Conservation (phyloP, 2,329 filamentous ascomycete species). For the Stagonosporopsis vannaccii region DNA sequence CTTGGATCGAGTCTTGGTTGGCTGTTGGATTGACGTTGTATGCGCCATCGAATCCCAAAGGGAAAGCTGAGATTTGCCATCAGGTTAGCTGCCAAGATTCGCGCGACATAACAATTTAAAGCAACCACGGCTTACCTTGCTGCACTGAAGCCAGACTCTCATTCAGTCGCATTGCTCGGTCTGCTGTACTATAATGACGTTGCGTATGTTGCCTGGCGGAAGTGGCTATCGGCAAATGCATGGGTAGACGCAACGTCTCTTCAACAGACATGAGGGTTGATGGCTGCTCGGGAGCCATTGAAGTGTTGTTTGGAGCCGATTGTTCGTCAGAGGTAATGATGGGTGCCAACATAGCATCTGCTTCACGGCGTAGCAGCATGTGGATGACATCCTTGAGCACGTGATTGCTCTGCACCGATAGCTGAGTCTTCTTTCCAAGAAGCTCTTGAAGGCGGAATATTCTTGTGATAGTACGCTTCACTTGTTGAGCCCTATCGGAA, state of each 20-base stretch:
- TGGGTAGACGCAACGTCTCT: slow-evolving; percentile 22
- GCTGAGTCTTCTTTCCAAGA: slow-evolving; percentile 21
- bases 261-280: slow-evolving; percentile 19
- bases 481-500: slow-evolving; percentile 52
- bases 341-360: slow-evolving; percentile 22
- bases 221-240: slow-evolving; percentile 8
- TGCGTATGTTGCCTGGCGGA: background rate
- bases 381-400: slow-evolving; percentile 25
- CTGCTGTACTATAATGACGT: slow-evolving; percentile 3
- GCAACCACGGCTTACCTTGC: slow-evolving; percentile 8
- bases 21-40: background rate
- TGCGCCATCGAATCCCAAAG: background rate
- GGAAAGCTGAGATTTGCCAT: background rate
- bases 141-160: slow-evolving; percentile 24
- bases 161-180: slow-evolving; percentile 17
- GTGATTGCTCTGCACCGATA: slow-evolving; percentile 24
- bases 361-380: slow-evolving; percentile 22
- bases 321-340: background rate
- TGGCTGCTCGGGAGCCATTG: background rate
- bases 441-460: slow-evolving; percentile 53
- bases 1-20: background rate
- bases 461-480: slow-evolving; percentile 53
- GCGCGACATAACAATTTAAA: background rate
- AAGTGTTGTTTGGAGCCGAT: background rate
- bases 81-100: background rate